Percentiles rank a stretch among this genome's conserved stretches.
Conservation (phyloP, 106 monocot species). For the Triglochin maritima region DNA sequence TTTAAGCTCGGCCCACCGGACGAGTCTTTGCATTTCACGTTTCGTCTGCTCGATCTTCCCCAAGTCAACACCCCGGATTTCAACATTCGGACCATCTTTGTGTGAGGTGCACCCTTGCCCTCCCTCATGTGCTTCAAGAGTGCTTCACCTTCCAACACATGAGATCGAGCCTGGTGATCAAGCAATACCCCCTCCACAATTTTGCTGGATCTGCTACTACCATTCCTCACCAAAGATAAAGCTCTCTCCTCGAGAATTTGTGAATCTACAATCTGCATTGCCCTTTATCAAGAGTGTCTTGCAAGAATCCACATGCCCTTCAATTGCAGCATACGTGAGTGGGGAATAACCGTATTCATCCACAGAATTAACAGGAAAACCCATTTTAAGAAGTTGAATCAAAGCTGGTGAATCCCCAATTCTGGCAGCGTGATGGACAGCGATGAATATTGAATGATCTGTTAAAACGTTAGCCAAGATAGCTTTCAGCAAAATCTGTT, state of each 20-base stretch:
- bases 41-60: conserved; percentile 45
- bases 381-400: conserved; percentile 41
- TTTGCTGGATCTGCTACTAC: conserved; percentile 21
- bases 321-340: conserved; percentile 46
- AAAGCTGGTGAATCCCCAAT: conserved; percentile 33
- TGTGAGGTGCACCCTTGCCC: conserved; percentile 38
- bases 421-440: conserved; percentile 43
- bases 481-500: conserved; percentile 33
- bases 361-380: conserved; percentile 22
- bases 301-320: conserved; percentile 39
- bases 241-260: conserved; percentile 34
- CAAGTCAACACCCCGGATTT: conserved; percentile 44
- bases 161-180: conserved; percentile 28
- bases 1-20: conserved; percentile 25
- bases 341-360: conserved; percentile 52
- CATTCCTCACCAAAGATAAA: conserved; percentile 30
- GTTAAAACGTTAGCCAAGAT: conserved; percentile 24
- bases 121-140: conserved; percentile 43
- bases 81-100: conserved; percentile 36
- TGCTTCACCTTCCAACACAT: conserved; percentile 34
- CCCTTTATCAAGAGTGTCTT: conserved; percentile 29
- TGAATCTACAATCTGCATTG: conserved; percentile 24
- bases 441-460: conserved; percentile 21
- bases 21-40: conserved; percentile 47
- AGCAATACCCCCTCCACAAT: conserved; percentile 29